These are phyloP conservation scores for Groenewaldozyma sp. DNA, from an alignment of 1,139 yeast species.

Conservation along the genomic window DNA sequence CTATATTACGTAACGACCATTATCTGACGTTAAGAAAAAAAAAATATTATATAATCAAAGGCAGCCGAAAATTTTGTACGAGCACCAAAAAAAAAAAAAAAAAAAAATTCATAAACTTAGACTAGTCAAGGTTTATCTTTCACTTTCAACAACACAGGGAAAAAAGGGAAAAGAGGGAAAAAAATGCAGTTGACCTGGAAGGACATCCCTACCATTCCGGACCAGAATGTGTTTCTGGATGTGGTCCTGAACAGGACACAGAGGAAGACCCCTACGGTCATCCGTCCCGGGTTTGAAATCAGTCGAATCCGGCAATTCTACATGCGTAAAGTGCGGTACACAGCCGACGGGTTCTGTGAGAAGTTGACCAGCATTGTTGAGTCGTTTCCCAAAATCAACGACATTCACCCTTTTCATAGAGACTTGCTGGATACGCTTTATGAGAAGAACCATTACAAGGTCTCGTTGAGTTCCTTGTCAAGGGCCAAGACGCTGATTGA, in stretches of 20 bases:
- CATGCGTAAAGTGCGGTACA: constrained; percentile 94
- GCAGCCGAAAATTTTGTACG: no score
- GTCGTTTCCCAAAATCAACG: constrained; percentile 94
- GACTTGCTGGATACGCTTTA: constrained; percentile 95
- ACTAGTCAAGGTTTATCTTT: no score
- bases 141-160: constrained; percentile 3
- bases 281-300: constrained; percentile 92
- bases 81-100: no score
- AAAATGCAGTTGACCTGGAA: constrained; percentile 95
- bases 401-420: constrained; percentile 96
- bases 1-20: no score
- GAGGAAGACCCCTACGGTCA: constrained; percentile 96
- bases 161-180: no score
- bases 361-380: constrained; percentile 75
- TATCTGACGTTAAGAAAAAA: no score
- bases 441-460: constrained; percentile 96
- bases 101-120: no score
- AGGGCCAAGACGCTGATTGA: constrained; percentile 91
- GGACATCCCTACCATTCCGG: constrained; percentile 92
- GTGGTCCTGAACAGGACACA: constrained; percentile 95
- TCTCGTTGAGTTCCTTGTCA: constrained; percentile 90
- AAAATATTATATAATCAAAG: no score
- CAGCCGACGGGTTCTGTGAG: constrained; percentile 92
- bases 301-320: constrained; percentile 96
- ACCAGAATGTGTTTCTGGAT: constrained; percentile 87